Evolutionary conservation across 768 basidiomycete species (phyloP), one percentile per base, ranked within the genome.

Genomic region (Boletus reticuloceps): DNA sequence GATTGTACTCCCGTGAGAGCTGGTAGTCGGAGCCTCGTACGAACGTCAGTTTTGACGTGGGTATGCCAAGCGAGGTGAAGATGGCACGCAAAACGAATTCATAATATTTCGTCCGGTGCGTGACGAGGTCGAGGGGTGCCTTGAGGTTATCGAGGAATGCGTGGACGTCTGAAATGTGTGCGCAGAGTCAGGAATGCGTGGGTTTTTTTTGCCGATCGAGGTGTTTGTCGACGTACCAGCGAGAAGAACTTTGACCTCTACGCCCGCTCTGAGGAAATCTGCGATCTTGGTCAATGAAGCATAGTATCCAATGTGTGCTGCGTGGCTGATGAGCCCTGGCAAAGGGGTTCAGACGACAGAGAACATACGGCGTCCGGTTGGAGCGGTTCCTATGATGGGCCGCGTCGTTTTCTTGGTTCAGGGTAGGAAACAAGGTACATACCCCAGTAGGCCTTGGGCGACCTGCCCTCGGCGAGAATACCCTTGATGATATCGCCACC

Each of bases 281-380:
- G 94, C 93, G 54, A 99, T 91, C 79, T 99, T 99, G 22, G 84
- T 86, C 57, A 98, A 75, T 3, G 97, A 85, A 1, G 96, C 96
- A 69, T 97, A 96, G 79, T 99, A 99, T 7, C 92, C 97, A 54
- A 98, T 89, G 65, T 98, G 97, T 8, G 96, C 96, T 98, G 64
- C 41, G 54, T 13, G 32, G 27, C n/a, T 50, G 54, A 48, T 46
- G 53, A 53, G 47, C 51, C 7, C 16, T 42, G 37, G 12, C 13
- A 27, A 27, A 27, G 8, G 11, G 14, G 10, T 25, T 29, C 22
- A 20, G 51, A 42, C 12, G 38, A 41, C 5, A n/a, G 31, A 29
- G 14, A 40, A 74, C 91, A 74, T 71, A 98, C 94, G 96, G 76
- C 94, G 75, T 63, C 96, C 96, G 9, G 96, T 98, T 1, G 94